Evolutionary conservation across 83 land plant genomes (phyloP), one percentile per base, ranked within the genome.

Genomic region (Larix sibirica): DNA sequence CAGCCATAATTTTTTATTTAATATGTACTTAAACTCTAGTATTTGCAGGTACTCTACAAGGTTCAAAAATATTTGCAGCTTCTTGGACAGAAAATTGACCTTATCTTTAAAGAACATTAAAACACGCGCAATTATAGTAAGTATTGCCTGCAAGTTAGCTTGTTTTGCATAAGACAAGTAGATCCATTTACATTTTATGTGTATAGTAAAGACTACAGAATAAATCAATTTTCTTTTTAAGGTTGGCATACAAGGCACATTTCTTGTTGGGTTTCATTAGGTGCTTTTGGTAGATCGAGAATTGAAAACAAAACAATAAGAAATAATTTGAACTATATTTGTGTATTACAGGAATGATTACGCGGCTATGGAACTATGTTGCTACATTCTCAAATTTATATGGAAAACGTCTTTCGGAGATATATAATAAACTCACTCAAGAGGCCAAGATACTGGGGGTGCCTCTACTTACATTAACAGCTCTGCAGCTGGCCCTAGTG

Each of bases 351-450:
- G 99, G 94, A 82, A 95, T 96, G 95, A 91, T 89, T 3, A 90
- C 87, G 59, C 88, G 99, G 44, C 86, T 98, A 28, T 98, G 99
- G 99, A 96, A 96, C 76, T 98, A 98, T 83, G 97, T 98, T 9
- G 95, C 99, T 16, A 94, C 88, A 71, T 98, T 89, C 77, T 98
- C 99, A 66, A 96, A 94, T 86, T 81, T 98, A 62, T 74, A 95
- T 66, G 99, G 99, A 28, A 95, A 90, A 71, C 83, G 86, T 31
- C 96, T 98, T 21, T 82, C 91, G 26, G 94, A 96, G 74, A 90
- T 96, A 44, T 96, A 98, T 85, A 84, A 91, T 62, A 96, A 96
- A 84, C 92, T 98, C 42, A 96, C 91, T 69, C 90, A 86, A 79
- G 99, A 95, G 62, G 84, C 81, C 82, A 81, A 47, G 96, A 91